phyloP scores from a whole-genome alignment of 2,329 filamentous ascomycete genomes.

The Sodiomyces alkalinus region DNA sequence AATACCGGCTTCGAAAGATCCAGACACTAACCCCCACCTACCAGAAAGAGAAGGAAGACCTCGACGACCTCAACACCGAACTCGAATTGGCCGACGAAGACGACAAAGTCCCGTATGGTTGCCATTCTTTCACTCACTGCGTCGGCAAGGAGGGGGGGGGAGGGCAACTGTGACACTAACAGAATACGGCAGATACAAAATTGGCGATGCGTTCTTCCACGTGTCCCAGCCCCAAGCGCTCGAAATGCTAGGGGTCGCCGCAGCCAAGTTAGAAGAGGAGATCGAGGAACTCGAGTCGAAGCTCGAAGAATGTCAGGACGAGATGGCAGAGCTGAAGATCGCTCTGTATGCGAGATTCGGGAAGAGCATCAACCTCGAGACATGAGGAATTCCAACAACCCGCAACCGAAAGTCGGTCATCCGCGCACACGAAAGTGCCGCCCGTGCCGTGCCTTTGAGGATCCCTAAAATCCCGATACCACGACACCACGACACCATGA shows the following conservation, averaged over 20 bases:
- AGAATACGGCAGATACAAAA: slow-evolving; percentile 60
- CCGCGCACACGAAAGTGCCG: too few relatives aligned
- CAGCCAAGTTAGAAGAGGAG: slow-evolving; percentile 60
- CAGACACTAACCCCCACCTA: slow-evolving; percentile 7
- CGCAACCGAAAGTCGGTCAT: too few relatives aligned
- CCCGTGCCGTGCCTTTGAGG: too few relatives aligned
- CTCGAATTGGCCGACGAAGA: slow-evolving; percentile 93
- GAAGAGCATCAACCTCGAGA: slow-evolving; percentile 91
- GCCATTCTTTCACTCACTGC: neutral
- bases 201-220: slow-evolving; percentile 90
- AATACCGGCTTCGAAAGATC: too few relatives aligned
- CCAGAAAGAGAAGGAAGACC: slow-evolving; percentile 96
- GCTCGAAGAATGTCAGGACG: slow-evolving; percentile 58
- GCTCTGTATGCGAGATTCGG: slow-evolving; percentile 90
- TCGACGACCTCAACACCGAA: slow-evolving; percentile 83
- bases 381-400: too few relatives aligned
- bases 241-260: slow-evolving; percentile 60
- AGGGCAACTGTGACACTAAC: too few relatives aligned
- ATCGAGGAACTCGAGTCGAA: slow-evolving; percentile 64
- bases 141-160: too few relatives aligned
- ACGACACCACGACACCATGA: too few relatives aligned
- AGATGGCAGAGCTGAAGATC: slow-evolving; percentile 84
- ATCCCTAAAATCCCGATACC: too few relatives aligned
- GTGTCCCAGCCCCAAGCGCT: slow-evolving; percentile 74
- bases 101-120: slow-evolving; percentile 64